A percentile compares a stretch with the other conserved stretches of the same genome.
Conservation (phyloP, 2,329 filamentous ascomycete species). For the Pseudogymnoascus sp. region DNA sequence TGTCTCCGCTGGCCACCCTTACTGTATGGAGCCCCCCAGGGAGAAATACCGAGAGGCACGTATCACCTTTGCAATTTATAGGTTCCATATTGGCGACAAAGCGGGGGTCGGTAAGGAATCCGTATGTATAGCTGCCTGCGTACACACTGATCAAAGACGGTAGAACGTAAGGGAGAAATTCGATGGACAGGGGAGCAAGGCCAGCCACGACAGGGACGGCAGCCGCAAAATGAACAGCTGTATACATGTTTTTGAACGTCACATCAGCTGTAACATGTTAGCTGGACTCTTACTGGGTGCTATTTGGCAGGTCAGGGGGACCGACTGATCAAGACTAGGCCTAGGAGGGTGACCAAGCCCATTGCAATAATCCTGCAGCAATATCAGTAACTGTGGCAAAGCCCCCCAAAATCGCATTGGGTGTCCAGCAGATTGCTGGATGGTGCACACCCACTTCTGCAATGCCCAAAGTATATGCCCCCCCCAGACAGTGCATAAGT, state of each 20-base stretch:
- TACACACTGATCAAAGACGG: neutral
- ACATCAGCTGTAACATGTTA: slow-evolving; percentile 2
- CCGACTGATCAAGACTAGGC: slow-evolving; percentile 1
- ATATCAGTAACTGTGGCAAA: neutral
- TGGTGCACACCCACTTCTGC: neutral
- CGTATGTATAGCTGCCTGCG: neutral
- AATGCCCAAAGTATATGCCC: neutral
- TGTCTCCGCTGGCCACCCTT: neutral
- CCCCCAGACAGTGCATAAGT: slow-evolving; percentile 2
- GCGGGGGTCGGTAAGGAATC: neutral
- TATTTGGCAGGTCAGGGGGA: neutral
- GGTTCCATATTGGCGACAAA: slow-evolving; percentile 2
- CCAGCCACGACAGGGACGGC: neutral
- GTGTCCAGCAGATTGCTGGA: neutral
- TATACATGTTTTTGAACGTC: slow-evolving; percentile 6
- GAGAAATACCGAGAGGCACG: slow-evolving; percentile 1
- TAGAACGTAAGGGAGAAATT: neutral
- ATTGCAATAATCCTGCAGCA: neutral
- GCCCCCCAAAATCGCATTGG: neutral
- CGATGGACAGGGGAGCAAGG: neutral
- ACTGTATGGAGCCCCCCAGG: neutral
- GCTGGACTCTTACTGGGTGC: neutral
- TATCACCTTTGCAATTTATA: neutral
- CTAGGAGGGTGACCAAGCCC: neutral
- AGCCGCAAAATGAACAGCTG: neutral